Evolutionary conservation across 257 asterid species (phyloP).

Genomic region (Solanum pimpinellifolium): DNA sequence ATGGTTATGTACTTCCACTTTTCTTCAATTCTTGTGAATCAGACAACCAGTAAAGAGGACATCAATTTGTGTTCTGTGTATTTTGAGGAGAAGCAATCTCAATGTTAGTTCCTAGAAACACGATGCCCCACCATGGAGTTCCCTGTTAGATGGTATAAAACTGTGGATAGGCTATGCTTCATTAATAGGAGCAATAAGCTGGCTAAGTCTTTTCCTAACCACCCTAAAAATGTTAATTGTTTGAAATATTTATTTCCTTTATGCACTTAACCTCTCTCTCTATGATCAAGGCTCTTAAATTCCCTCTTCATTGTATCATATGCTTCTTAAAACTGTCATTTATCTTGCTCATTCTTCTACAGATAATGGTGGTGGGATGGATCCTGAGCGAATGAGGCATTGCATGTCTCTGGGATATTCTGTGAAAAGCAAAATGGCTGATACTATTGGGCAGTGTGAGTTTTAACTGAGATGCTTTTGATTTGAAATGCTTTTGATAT

Average conservation of each 20-base stretch:
- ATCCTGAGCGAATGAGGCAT: slow-evolving; percentile 79
- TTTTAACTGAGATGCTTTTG: background rate
- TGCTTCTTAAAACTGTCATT: background rate
- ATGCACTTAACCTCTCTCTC: background rate
- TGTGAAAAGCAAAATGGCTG: slow-evolving; percentile 64
- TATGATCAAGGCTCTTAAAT: background rate
- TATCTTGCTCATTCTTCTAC: background rate
- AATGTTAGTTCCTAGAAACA: background rate
- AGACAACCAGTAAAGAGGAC: background rate
- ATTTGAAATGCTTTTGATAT: background rate
- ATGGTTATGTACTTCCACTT: background rate
- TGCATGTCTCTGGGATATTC: slow-evolving; percentile 99
- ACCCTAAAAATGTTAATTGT: background rate
- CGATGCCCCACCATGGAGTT: background rate
- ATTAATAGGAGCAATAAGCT: background rate
- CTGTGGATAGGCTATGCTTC: background rate
- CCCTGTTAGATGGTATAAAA: background rate
- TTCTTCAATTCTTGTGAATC: background rate
- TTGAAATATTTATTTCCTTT: background rate
- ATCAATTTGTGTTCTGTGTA: background rate
- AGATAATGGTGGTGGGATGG: slow-evolving; percentile 98
- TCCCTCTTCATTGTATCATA: background rate
- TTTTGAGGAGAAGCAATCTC: background rate
- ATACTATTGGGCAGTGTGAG: slow-evolving; percentile 95
- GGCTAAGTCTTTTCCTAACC: background rate